Percentiles rank a stretch among this genome's conserved stretches.
phyloP scores from a whole-genome alignment of 371 early-diverging fungal species.

The Syncephalastrum contaminatum region DNA sequence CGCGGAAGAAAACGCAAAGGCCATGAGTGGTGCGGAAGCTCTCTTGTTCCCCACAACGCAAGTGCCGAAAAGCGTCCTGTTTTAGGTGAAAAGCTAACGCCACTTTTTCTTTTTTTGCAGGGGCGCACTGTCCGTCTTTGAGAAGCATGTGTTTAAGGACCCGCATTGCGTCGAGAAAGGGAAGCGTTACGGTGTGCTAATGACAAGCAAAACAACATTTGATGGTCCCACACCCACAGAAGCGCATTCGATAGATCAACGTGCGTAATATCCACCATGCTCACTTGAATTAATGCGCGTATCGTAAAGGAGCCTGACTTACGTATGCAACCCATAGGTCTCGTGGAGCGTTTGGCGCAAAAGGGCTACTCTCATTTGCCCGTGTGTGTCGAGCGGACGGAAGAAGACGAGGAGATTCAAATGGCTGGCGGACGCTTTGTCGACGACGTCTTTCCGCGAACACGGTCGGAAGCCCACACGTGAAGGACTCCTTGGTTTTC shows the following conservation, averaged over 20 bases:
- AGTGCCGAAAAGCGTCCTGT: not conserved
- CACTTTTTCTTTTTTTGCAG: conserved; percentile 7
- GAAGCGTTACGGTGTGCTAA: conserved; percentile 19
- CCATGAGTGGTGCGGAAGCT: conserved; percentile 17
- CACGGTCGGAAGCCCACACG: conserved; percentile 8
- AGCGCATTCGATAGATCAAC: conserved; percentile 13
- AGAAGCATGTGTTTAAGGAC: conserved; percentile 20
- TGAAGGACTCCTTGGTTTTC: conserved; percentile 6
- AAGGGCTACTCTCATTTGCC: conserved; percentile 16
- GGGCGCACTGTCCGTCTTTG: conserved; percentile 26
- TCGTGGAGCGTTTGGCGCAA: conserved; percentile 11
- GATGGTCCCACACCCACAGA: conserved; percentile 17
- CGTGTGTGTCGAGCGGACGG: conserved; percentile 16
- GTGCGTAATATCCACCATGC: conserved; percentile 3
- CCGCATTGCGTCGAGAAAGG: conserved; percentile 11
- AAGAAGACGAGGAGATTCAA: conserved; percentile 15
- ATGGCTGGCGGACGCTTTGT: conserved; percentile 13
- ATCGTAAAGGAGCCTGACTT: no score
- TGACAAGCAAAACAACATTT: conserved; percentile 23
- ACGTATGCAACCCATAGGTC: not conserved
- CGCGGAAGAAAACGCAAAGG: conserved; percentile 11
- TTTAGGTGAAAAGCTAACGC: not conserved
- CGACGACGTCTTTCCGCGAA: conserved; percentile 3
- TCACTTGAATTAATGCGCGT: not conserved
- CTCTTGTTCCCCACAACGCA: conserved; percentile 26